Percentiles rank a stretch among this genome's conserved stretches.
These are phyloP conservation scores for Mortierella hygrophila DNA, from an alignment of 192 early-diverging fungal species.

Conservation along the genomic window DNA sequence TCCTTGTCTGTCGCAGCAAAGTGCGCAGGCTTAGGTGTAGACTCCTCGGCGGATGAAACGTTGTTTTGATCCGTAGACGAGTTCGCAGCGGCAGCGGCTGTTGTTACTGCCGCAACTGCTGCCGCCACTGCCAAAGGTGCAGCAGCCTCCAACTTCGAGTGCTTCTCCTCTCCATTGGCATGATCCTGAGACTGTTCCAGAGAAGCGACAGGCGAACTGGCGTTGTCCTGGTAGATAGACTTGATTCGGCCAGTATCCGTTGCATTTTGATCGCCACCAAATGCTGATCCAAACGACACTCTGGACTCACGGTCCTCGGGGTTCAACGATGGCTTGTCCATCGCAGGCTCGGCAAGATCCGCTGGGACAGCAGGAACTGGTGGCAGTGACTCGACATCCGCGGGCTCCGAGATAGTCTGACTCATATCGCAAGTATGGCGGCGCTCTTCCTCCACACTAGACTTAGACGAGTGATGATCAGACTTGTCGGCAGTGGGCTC, in stretches of 20 bases:
- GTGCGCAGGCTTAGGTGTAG: neutral
- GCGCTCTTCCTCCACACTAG: slow-evolving; percentile 31
- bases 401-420: slow-evolving; percentile 9
- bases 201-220: neutral
- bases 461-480: neutral
- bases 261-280: slow-evolving; percentile 24
- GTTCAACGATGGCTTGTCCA: neutral
- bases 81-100: neutral
- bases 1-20: neutral
- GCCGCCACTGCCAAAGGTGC: slow-evolving; percentile 36
- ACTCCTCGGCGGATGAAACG: neutral
- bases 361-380: slow-evolving; percentile 7
- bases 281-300: slow-evolving; percentile 46
- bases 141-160: slow-evolving; percentile 31
- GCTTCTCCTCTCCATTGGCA: neutral
- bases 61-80: neutral
- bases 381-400: neutral
- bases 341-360: slow-evolving; percentile 17
- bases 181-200: neutral
- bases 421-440: slow-evolving; percentile 52
- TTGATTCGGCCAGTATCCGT: slow-evolving; percentile 42
- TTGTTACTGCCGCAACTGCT: slow-evolving; percentile 39
- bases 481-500: neutral
- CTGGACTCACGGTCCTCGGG: slow-evolving; percentile 24
- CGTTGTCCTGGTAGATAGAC: slow-evolving; percentile 23